These are phyloP conservation scores for Cyberlindnera euphorbiae DNA, from an alignment of 805 yeast species.

Conservation along the genomic window DNA sequence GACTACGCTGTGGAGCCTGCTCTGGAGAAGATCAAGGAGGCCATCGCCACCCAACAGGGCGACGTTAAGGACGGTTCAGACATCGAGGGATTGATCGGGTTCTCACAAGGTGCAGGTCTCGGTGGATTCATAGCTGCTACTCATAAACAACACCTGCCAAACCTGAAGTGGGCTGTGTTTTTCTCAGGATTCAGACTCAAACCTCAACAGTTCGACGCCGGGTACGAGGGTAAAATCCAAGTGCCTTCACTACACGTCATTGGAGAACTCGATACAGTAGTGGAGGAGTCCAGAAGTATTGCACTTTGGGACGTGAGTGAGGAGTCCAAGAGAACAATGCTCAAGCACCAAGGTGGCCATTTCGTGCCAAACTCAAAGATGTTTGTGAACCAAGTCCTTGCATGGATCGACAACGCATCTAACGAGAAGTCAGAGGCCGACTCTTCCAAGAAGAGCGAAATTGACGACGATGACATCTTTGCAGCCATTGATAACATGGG, in stretches of 20 bases:
- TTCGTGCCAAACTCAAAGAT: slow-evolving; percentile 83
- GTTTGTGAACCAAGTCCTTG: slow-evolving; percentile 29
- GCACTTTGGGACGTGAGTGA: slow-evolving; percentile 49
- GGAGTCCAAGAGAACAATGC: slow-evolving; percentile 35
- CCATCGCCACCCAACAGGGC: too few species aligned
- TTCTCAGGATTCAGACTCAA: slow-evolving; percentile 58
- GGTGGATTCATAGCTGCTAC: slow-evolving; percentile 55
- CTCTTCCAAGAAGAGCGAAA: slow-evolving; percentile 14
- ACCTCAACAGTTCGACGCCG: slow-evolving; percentile 23
- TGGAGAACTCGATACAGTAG: slow-evolving; percentile 88
- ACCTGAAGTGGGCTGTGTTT: slow-evolving; percentile 45
- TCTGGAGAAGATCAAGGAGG: slow-evolving; percentile 37
- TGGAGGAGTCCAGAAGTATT: slow-evolving; percentile 63
- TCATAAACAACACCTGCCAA: slow-evolving; percentile 23
- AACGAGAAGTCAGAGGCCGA: background rate
- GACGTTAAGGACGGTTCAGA: too few species aligned
- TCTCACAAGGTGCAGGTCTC: slow-evolving; percentile 90
- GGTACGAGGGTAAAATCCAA: slow-evolving; percentile 17
- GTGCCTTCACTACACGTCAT: slow-evolving; percentile 60
- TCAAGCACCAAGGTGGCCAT: slow-evolving; percentile 94
- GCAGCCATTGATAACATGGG: slow-evolving; percentile 38
- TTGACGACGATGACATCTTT: slow-evolving; percentile 30
- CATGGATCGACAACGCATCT: slow-evolving; percentile 27
- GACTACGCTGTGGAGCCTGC: slow-evolving; percentile 30
- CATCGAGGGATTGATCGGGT: slow-evolving; percentile 80